phyloP scores from a whole-genome alignment of 805 yeast species.

The Schwanniomyces occidentalis region DNA sequence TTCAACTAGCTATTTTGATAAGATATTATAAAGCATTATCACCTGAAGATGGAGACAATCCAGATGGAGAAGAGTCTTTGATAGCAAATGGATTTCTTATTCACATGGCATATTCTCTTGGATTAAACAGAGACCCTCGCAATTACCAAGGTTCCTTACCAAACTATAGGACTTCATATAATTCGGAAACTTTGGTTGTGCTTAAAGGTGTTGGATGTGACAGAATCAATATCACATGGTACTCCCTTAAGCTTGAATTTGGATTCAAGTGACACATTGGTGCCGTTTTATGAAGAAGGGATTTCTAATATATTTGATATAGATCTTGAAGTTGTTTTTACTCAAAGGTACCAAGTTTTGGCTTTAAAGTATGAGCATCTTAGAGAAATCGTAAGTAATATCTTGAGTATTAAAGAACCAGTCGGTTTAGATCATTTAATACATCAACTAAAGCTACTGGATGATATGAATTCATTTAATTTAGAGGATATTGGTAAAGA shows the following conservation, averaged over 20 bases:
- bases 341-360: too few species aligned
- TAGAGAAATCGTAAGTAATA: too few species aligned
- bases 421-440: too few species aligned
- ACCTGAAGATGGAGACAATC: constrained; percentile 53
- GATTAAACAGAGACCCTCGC: constrained; percentile 50
- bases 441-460: too few species aligned
- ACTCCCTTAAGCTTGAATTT: constrained; percentile 30
- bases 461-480: too few species aligned
- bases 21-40: constrained; percentile 56
- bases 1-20: too few species aligned
- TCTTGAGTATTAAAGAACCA: too few species aligned
- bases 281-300: constrained; percentile 37
- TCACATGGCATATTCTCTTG: constrained; percentile 47
- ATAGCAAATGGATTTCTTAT: constrained; percentile 29
- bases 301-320: constrained; percentile 32
- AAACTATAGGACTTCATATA: constrained; percentile 25
- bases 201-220: constrained; percentile 28
- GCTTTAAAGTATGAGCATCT: too few species aligned
- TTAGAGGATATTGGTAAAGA: too few species aligned
- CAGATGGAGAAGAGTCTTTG: constrained; percentile 34
- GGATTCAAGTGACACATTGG: constrained; percentile 26
- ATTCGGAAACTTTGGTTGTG: constrained; percentile 40
- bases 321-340: constrained; percentile 40
- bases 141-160: constrained; percentile 22
- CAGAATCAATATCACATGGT: constrained; percentile 33